phyloP scores from a whole-genome alignment of 129 eudicot species.

The Oenanthe sinensis region DNA sequence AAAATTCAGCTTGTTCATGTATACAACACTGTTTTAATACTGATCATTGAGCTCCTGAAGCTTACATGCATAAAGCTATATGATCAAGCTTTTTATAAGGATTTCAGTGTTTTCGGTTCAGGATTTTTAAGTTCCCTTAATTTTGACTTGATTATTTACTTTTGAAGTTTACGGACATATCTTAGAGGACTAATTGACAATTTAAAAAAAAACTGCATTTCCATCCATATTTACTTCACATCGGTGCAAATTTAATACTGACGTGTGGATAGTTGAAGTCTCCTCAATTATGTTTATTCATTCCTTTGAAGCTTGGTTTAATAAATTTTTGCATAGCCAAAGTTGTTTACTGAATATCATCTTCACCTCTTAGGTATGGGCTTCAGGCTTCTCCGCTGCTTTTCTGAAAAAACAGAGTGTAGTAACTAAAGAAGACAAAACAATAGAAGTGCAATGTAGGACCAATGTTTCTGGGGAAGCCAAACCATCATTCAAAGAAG shows the following conservation, averaged over 20 bases:
- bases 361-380: constrained; percentile 62
- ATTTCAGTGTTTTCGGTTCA: not conserved
- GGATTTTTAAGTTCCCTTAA: not conserved
- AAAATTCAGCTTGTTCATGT: not conserved
- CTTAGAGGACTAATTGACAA: not conserved
- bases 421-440: constrained; percentile 12
- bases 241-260: not conserved
- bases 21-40: not conserved
- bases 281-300: not conserved
- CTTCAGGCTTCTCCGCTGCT: constrained; percentile 99
- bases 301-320: not conserved
- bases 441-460: constrained; percentile 15
- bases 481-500: constrained; percentile 65
- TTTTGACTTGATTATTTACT: not conserved
- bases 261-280: not conserved
- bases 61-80: not conserved
- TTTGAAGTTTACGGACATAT: not conserved
- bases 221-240: not conserved
- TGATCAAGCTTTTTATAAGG: not conserved
- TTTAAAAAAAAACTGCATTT: not conserved
- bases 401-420: constrained; percentile 74
- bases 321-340: not conserved
- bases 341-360: not conserved
- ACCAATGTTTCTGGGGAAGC: constrained; percentile 28
- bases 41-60: not conserved